Base-by-base conservation (phyloP, 2,329 filamentous ascomycete genomes). In the Calonectria pauciramosa region DNA sequence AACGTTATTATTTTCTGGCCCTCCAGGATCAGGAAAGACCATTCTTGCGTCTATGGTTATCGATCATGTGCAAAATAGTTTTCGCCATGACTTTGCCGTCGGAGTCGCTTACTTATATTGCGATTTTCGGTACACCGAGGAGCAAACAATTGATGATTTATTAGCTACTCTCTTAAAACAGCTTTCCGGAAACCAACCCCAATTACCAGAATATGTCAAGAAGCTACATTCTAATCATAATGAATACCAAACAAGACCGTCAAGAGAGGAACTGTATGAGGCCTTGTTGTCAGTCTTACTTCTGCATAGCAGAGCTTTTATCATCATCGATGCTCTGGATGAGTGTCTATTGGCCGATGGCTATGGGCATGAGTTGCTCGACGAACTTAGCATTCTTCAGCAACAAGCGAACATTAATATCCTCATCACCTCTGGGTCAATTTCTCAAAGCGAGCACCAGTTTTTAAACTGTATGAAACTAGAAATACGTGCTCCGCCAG, bases 311-410 rank as follows among this genome's bases (percentile, higher is more conserved):
- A 47, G 34, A 11, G 10, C 8, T 18, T 60, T 60, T 8, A 60
- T 60, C 3, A 41, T 60, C 20, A 23, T 60, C 16, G 56, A 60
- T 28, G 56, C n/a, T 28, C n/a, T 41, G n/a, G 56, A 60, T 34
- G 71, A 73, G n/a, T 71, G 59, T 11, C 47, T 36, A 52, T 11
- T 36, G 2, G 23, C 36, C 9, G 71, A 54, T 52, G 41, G 38
- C 8, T n/a, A n/a, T 11, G 36, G 16, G 4, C 23, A 38, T 14
- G 64, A 32, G 3, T 36, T 73, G 2, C 49, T 73, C 1, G 28
- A 18, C 1, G 59, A 49, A 9, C 18, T 73, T 4, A 23, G 26
- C 1, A 34, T 20, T 14, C 36, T 70, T 20, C 71, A 56, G 13
- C 14, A 18, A 6, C 18, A 36, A 5, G 30, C 32, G 7, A 23